Conservation (phyloP, 2,329 filamentous ascomycete species). For the Colletotrichum nymphaeae region DNA sequence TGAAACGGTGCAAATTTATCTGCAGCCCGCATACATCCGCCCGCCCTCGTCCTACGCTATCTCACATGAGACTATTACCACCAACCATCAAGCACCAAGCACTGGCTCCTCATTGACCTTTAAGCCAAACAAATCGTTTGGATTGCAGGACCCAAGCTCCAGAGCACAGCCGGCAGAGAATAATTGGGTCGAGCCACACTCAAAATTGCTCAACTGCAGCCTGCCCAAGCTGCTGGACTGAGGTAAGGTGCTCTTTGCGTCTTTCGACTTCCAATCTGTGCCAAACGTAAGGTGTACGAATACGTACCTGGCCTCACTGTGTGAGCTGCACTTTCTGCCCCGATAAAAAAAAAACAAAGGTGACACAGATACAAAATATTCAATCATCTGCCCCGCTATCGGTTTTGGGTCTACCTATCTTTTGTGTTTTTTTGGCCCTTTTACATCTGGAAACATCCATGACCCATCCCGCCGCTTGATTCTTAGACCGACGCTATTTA, state of each 20-base stretch:
- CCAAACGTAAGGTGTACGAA: background rate
- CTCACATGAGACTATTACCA: background rate
- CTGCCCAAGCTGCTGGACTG: constrained; percentile 5
- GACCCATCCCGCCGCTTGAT: constrained; percentile 30
- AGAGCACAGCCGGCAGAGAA: background rate
- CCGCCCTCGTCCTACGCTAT: constrained; percentile 5
- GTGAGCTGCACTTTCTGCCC: constrained; percentile 4
- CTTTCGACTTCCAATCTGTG: background rate
- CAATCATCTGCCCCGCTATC: constrained; percentile 19
- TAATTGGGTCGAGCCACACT: constrained; percentile 4
- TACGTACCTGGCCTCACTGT: background rate
- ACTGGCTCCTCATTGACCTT: background rate
- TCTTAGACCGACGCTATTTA: constrained; percentile 10
- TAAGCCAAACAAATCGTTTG: background rate
- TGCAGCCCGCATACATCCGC: constrained; percentile 10
- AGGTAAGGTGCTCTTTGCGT: background rate
- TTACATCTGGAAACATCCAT: constrained; percentile 34
- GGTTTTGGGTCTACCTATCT: background rate
- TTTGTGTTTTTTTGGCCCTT: background rate
- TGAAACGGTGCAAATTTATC: constrained; percentile 22
- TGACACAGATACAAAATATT: background rate
- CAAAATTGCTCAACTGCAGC: background rate
- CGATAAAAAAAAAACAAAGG: constrained; percentile 3
- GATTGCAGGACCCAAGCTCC: background rate
- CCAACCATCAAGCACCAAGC: background rate